Percentiles rank a stretch among this genome's conserved stretches.
Evolutionary conservation across 202 grass and related monocot genomes (phyloP).

Genomic region (Dendrocalamus latiflorus): DNA sequence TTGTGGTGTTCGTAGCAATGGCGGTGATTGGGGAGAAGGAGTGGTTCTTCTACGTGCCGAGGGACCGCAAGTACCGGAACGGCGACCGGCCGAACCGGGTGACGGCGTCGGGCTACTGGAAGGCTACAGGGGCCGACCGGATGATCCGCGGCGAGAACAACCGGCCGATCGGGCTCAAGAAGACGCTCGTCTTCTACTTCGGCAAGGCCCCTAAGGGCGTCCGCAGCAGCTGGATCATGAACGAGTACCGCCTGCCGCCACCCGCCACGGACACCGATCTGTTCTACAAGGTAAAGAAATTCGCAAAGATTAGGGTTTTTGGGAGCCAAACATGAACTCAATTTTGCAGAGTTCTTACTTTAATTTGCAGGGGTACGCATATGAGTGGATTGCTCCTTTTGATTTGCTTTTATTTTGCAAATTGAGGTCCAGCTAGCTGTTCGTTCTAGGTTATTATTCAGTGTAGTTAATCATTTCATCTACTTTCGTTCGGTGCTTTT

Average conservation of each 20-base stretch:
- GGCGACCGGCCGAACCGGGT: conserved; percentile 85
- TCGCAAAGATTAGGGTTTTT: conserved; percentile 24
- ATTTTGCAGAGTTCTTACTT: not conserved
- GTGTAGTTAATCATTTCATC: no score
- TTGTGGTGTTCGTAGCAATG: conserved; percentile 40
- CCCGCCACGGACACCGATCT: conserved; percentile 40
- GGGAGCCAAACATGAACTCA: not conserved
- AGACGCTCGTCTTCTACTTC: conserved; percentile 93
- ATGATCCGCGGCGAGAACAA: conserved; percentile 78
- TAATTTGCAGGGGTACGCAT: not conserved
- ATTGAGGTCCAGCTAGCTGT: no score
- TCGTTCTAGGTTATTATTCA: no score
- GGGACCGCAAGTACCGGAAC: conserved; percentile 92
- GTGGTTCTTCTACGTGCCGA: conserved; percentile 93
- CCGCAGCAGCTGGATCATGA: conserved; percentile 92
- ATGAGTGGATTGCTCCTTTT: no score
- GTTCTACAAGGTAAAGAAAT: conserved; percentile 59
- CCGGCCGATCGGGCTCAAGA: conserved; percentile 79
- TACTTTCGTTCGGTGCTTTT: no score
- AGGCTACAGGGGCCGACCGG: conserved; percentile 84
- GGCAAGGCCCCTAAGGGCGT: conserved; percentile 90
- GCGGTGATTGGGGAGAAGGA: conserved; percentile 77
- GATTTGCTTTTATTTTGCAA: no score
- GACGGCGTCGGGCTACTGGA: conserved; percentile 94
- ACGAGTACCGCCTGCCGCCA: conserved; percentile 80